A percentile compares a stretch with the other conserved stretches of the same genome.
These are phyloP conservation scores for Pichia inconspicua DNA, from an alignment of 1,139 yeast genomes.

Conservation along the genomic window DNA sequence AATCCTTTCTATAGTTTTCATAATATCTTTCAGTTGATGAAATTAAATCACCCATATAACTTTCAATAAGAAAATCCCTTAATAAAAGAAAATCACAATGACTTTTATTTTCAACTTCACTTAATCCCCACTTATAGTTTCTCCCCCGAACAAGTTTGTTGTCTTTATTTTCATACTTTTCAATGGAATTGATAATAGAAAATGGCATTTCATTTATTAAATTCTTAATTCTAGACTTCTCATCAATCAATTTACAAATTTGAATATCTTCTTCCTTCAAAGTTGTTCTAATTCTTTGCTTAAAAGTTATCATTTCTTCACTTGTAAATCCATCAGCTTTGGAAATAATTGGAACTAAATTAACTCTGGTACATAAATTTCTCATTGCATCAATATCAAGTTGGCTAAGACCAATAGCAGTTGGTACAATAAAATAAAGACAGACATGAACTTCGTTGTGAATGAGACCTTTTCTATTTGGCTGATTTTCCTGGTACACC, in stretches of 20 bases:
- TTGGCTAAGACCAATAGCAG: slow-evolving; percentile 43
- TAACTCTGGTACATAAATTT: slow-evolving; percentile 55
- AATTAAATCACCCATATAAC: slow-evolving; percentile 53
- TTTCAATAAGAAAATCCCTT: slow-evolving; percentile 43
- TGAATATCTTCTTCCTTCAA: slow-evolving; percentile 43
- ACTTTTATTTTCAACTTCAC: slow-evolving; percentile 56
- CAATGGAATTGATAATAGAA: slow-evolving; percentile 49
- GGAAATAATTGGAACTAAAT: slow-evolving; percentile 68
- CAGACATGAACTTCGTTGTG: slow-evolving; percentile 74
- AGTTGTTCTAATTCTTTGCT: slow-evolving; percentile 36
- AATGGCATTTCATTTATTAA: slow-evolving; percentile 44
- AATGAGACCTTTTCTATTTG: slow-evolving; percentile 38
- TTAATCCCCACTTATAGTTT: slow-evolving; percentile 64
- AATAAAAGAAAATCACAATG: slow-evolving; percentile 61
- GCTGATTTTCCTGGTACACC: slow-evolving; percentile 67
- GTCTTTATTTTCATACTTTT: slow-evolving; percentile 25
- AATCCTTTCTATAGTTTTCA: slow-evolving; percentile 43
- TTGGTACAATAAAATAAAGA: slow-evolving; percentile 60
- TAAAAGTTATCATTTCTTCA: slow-evolving; percentile 36
- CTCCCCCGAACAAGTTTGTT: slow-evolving; percentile 52
- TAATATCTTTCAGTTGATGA: slow-evolving; percentile 49
- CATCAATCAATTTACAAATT: slow-evolving; percentile 48
- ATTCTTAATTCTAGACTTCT: slow-evolving; percentile 22
- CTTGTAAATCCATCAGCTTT: slow-evolving; percentile 63
- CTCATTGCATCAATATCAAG: slow-evolving; percentile 66